Base-by-base conservation (phyloP, 352 stramenopile species). In the Globisporangium nodosum region DNA sequence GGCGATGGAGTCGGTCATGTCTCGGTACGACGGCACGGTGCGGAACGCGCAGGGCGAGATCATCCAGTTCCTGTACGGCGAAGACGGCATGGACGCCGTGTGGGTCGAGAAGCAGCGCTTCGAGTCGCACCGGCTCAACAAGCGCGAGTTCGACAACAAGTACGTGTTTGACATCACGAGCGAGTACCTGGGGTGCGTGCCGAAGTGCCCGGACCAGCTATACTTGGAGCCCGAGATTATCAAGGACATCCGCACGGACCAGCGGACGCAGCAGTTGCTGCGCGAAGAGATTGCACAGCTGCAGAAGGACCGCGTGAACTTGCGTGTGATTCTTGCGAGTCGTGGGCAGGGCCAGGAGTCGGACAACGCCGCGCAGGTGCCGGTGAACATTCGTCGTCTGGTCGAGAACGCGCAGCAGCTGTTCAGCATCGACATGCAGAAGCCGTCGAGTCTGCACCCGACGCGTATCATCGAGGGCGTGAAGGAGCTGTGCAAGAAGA, bases 31-130 rank as follows among this genome's bases (percentile, higher is more conserved):
- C 82, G 96, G 96, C 64, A 99, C 97, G 11, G 86, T 99, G n/a
- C 88, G 97, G 66, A 99, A 98, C 54, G 81, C 81, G 12, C 82
- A 92, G 52, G 82, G 83, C 12, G 81, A 92, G 54, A 94, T 94
- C 66, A 87, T 94, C 50, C 85, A 94, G 62, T 94, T 94, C 54
- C 54, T 92, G 57, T 93, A 93, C 48, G 97, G 97, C 61, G 97
- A 99, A 76, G 97, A 99, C 71, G 97, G 97, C 54, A 99, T 99
- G 96, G 97, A 99, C 81, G 96, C 94, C 5, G 94, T 98, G n/a
- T 99, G 95, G 93, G 98, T 99, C 50, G 97, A 99, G 70, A 97
- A 98, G 54, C 97, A 99, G 78, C 83, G 77, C 42, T 97, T 98
- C 48, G 81, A 97, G 54, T 90, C 85, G 3, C 89, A 92, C 60